Evolutionary conservation across 2,329 filamentous ascomycete genomes (phyloP).

Genomic region (Fusarium secorum): DNA sequence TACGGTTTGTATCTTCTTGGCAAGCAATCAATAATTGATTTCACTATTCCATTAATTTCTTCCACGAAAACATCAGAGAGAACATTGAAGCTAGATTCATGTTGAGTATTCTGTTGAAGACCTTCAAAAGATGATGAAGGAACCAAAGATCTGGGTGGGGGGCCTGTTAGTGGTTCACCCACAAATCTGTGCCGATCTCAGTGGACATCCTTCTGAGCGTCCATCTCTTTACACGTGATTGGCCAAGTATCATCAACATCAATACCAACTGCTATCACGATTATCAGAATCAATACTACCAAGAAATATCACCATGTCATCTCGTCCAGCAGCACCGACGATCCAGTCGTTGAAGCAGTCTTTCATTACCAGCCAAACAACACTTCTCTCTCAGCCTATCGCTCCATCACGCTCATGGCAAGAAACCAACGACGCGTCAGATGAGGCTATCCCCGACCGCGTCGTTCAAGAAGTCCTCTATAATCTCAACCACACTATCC

Average conservation of each 20-base stretch:
- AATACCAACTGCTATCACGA: neutral
- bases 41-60: neutral
- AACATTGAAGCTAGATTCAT: neutral
- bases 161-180: neutral
- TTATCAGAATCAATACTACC: neutral
- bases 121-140: neutral
- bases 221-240: constrained; percentile 14
- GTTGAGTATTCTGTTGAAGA: neutral
- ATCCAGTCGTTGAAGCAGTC: constrained; percentile 69
- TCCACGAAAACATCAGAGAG: neutral
- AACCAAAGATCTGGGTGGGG: neutral
- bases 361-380: constrained; percentile 70
- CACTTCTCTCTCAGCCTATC: constrained; percentile 67
- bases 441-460: constrained; percentile 54
- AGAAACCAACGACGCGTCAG: constrained; percentile 54
- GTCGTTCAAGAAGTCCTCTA: constrained; percentile 64
- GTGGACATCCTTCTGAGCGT: neutral
- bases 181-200: neutral
- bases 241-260: constrained; percentile 10
- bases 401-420: constrained; percentile 63
- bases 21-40: neutral
- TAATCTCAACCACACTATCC: constrained; percentile 67
- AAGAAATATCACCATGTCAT: constrained; percentile 7
- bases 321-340: constrained; percentile 53
- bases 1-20: neutral